Evolutionary conservation across 345 rosid species (phyloP).

Genomic region (Raphanus sativus): DNA sequence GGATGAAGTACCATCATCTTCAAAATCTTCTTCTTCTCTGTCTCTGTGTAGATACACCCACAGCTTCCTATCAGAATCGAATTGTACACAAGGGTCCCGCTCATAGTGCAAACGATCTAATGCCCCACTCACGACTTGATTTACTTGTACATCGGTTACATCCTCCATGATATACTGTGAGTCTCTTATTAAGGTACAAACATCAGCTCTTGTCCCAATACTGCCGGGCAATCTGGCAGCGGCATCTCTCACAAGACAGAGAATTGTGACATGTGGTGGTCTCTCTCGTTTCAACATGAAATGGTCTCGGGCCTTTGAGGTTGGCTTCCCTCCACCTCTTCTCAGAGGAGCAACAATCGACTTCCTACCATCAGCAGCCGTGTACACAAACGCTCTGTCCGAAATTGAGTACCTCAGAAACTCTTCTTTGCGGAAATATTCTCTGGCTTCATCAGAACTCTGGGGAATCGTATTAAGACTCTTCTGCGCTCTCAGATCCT

Average conservation of each 20-base stretch:
- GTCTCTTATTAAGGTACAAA: constrained; percentile 92
- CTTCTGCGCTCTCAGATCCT: constrained; percentile 97
- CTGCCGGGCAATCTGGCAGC: constrained; percentile 97
- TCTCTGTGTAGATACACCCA: constrained; percentile 97
- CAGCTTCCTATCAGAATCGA: constrained; percentile 87
- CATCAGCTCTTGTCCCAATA: constrained; percentile 99
- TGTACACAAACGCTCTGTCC: constrained; percentile 95
- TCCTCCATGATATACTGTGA: constrained; percentile 93
- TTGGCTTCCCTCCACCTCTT: constrained; percentile 99
- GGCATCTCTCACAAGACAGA: constrained; percentile 98
- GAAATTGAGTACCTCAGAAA: constrained; percentile 92
- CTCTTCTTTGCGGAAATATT: constrained; percentile 90
- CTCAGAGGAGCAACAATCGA: constrained; percentile 97
- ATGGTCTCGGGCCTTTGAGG: constrained; percentile 98
- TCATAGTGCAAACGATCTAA: constrained; percentile 98
- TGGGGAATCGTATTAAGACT: constrained; percentile 86
- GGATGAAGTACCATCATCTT: constrained; percentile 99
- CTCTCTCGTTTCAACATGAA: constrained; percentile 99
- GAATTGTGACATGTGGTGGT: constrained; percentile 97
- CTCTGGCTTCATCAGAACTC: constrained; percentile 84
- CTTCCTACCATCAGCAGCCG: constrained; percentile 97
- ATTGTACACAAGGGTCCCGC: constrained; percentile 98
- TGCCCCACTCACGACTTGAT: constrained; percentile 97
- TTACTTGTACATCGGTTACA: constrained; percentile 88
- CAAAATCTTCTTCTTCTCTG: constrained; percentile 99